Conservation (phyloP, 2,329 filamentous ascomycete genomes). For the Ophiostoma sp. region DNA sequence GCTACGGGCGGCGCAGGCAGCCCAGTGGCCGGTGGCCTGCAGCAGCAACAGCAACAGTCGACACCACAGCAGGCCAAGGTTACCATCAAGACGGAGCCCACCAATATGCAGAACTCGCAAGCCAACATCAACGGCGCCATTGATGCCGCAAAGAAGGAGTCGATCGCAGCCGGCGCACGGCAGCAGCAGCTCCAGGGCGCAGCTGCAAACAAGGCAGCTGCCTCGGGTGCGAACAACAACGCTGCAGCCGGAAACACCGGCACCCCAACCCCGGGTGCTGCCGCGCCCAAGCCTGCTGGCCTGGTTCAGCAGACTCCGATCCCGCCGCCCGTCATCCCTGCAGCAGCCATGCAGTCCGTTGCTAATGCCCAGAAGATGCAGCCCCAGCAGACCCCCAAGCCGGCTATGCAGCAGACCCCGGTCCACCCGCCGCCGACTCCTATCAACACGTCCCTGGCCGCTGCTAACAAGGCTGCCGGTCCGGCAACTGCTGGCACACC, state of each 20-base stretch:
- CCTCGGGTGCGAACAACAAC: conserved; percentile 18
- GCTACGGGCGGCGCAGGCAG: conserved; percentile 16
- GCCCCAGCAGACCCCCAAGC: conserved; percentile 28
- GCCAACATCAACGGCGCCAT: conserved; percentile 42
- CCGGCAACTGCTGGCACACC: conserved; percentile 40
- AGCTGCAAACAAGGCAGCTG: conserved; percentile 20
- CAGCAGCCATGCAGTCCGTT: conserved; percentile 22
- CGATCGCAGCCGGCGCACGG: conserved; percentile 30
- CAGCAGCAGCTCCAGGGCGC: conserved; percentile 25
- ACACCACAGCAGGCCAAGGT: conserved; percentile 12
- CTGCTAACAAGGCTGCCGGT: conserved; percentile 34
- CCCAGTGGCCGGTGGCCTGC: conserved; percentile 7
- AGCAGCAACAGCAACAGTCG: conserved; percentile 13
- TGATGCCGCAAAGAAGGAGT: conserved; percentile 44
- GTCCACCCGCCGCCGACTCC: conserved; percentile 36
- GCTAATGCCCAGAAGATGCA: conserved; percentile 20
- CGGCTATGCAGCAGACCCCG: conserved; percentile 27
- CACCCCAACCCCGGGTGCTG: neutral
- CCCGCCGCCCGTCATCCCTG: conserved; percentile 27
- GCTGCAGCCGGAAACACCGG: neutral
- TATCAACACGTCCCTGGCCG: conserved; percentile 45
- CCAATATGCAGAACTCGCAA: conserved; percentile 32
- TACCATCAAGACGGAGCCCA: conserved; percentile 29
- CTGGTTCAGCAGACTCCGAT: conserved; percentile 26
- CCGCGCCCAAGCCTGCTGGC: conserved; percentile 17